Evolutionary conservation across 805 yeast genomes (phyloP), one percentile per base, ranked within the genome.

Genomic region (Wickerhamomyces pijperi): DNA sequence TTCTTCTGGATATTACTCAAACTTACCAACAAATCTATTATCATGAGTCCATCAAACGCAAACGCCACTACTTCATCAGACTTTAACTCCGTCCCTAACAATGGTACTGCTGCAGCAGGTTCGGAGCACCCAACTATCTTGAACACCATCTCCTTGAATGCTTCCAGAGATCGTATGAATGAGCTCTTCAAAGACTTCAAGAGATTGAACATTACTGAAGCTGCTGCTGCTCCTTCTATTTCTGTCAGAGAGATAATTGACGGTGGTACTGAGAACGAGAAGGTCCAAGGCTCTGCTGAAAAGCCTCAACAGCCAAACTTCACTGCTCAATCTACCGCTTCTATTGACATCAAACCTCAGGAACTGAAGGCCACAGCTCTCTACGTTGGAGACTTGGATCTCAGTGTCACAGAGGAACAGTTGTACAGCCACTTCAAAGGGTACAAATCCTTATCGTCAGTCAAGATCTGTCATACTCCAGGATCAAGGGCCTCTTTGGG

Each of bases 381-480:
- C n/a, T 82, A 75, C 47, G 78, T 82, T 21, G 88, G 88, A 7
- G 80, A 78, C 40, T 61, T 82, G 41, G 69, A 68, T 47, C 58
- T 59, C 34, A 43, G 62, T 1, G 70, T 78, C 3, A 60, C 70
- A 2, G 85, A 79, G 45, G 64, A 64, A 12, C 46, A 54, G 19
- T 58, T 82, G 33, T 64, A 54, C 41, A 57, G 61, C 1, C 49
- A 64, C 34, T 79, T 82, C 44, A 46, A 54, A 1, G 47, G 47
- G 14, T 68, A 44, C 42, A 65, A 70, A 9, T 63, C 77, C 0
- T 64, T 79, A 14, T 54, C 68, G 13, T 72, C 82, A 4, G 74
- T 76, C 23, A 80, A 78, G 51, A 64, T 82, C 32, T 76, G 86
- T 46, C 60, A 65, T 40, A 74, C 75, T 47, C 68, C 73, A 19